These are phyloP conservation scores for Capsicum pubescens DNA, from an alignment of 257 asterid genomes.

Conservation along the genomic window DNA sequence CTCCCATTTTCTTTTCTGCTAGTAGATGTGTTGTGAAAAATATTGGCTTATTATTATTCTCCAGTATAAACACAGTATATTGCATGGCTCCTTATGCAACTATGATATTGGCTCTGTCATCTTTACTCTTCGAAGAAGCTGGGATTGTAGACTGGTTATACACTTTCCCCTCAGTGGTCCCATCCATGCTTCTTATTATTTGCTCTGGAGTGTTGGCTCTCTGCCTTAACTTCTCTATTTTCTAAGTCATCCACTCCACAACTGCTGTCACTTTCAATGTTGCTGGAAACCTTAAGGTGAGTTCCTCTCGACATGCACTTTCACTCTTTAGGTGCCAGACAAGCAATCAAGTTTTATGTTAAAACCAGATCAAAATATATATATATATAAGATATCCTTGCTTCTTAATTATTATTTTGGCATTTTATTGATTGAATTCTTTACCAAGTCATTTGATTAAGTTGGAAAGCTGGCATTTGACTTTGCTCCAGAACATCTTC, in stretches of 20 bases:
- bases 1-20: not conserved
- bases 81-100: conserved; percentile 89
- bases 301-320: not conserved
- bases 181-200: conserved; percentile 64
- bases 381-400: not conserved
- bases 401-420: not conserved
- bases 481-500: not conserved
- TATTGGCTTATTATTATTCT: not conserved
- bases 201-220: conserved; percentile 81
- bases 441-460: too few species aligned
- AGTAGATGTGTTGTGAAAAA: not conserved
- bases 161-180: conserved; percentile 52
- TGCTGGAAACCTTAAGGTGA: conserved; percentile 88
- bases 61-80: conserved; percentile 84
- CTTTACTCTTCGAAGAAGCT: conserved; percentile 65
- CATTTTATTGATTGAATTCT: not conserved
- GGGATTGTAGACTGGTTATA: conserved; percentile 68
- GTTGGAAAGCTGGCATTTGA: not conserved
- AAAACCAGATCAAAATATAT: not conserved
- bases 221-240: conserved; percentile 80
- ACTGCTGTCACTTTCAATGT: conserved; percentile 91
- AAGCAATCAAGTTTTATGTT: not conserved
- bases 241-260: conserved; percentile 84
- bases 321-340: not conserved
- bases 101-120: conserved; percentile 74